Conservation (phyloP, 768 basidiomycete species). For the Hygrophoropsis aurantiaca region DNA sequence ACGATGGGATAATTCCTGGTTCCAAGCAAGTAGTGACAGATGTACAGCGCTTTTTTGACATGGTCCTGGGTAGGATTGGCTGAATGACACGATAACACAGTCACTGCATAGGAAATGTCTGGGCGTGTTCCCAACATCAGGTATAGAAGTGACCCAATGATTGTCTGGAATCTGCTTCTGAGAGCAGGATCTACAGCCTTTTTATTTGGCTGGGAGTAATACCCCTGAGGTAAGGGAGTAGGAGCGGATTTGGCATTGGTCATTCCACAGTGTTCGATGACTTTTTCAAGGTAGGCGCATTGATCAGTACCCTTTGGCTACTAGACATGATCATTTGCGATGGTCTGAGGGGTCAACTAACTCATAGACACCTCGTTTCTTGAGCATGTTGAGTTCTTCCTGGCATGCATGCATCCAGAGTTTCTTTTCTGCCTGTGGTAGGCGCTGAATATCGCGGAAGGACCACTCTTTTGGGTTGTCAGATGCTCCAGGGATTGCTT, state of each 20-base stretch:
- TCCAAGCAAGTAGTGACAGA: neutral
- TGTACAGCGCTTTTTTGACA: slow-evolving; percentile 1
- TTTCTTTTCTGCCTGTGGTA: too few species aligned
- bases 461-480: too few species aligned
- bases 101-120: slow-evolving; percentile 31
- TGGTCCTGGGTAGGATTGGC: slow-evolving; percentile 2
- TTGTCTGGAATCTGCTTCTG: neutral
- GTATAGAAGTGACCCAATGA: slow-evolving; percentile 27
- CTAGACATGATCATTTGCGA: too few species aligned
- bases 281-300: slow-evolving; percentile 7
- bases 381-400: too few species aligned
- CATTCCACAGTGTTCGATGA: slow-evolving; percentile 7
- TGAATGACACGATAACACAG: slow-evolving; percentile 15
- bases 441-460: too few species aligned
- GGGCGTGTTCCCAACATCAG: slow-evolving; percentile 24
- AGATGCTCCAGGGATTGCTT: too few species aligned
- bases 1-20: slow-evolving; percentile 7
- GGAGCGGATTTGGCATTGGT: slow-evolving; percentile 8
- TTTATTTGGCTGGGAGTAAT: neutral
- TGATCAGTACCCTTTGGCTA: too few species aligned
- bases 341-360: too few species aligned
- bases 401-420: too few species aligned
- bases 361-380: too few species aligned
- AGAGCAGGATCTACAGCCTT: slow-evolving; percentile 2
- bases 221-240: slow-evolving; percentile 10